Conservation (phyloP, 2,329 filamentous ascomycete species). For the Penicillium italicum region DNA sequence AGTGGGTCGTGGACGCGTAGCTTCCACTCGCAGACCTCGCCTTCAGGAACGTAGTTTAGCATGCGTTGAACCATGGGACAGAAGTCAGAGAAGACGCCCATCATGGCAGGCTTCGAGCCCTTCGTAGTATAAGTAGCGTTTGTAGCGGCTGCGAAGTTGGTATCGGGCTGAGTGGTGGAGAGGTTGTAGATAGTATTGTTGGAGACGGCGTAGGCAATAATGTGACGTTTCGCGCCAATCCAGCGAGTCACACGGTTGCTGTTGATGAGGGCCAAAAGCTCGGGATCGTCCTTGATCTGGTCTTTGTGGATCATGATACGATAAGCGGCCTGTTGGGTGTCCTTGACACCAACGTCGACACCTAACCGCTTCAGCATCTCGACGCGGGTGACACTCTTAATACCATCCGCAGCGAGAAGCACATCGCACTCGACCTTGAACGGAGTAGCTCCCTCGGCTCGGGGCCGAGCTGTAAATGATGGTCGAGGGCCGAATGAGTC, state of each 20-base stretch:
- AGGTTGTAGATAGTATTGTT: slow-evolving; percentile 65
- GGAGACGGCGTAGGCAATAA: slow-evolving; percentile 64
- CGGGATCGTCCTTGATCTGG: slow-evolving; percentile 46
- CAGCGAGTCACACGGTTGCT: slow-evolving; percentile 58
- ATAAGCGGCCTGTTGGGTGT: slow-evolving; percentile 54
- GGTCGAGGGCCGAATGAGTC: slow-evolving; percentile 59
- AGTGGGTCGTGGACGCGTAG: slow-evolving; percentile 60
- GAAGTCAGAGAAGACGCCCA: slow-evolving; percentile 58
- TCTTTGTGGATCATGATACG: slow-evolving; percentile 52
- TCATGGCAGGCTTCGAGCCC: slow-evolving; percentile 59
- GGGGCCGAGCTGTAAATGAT: slow-evolving; percentile 57
- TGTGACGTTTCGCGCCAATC: slow-evolving; percentile 64
- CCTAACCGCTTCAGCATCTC: slow-evolving; percentile 41
- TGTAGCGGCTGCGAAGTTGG: slow-evolving; percentile 56
- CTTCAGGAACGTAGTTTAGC: slow-evolving; percentile 59
- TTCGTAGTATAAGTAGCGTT: slow-evolving; percentile 62
- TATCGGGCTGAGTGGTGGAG: slow-evolving; percentile 59
- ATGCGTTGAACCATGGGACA: slow-evolving; percentile 59
- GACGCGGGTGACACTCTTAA: slow-evolving; percentile 49
- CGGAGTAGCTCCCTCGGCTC: slow-evolving; percentile 47
- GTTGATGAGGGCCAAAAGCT: slow-evolving; percentile 55
- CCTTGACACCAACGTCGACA: slow-evolving; percentile 41
- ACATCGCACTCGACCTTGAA: slow-evolving; percentile 52
- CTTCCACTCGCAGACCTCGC: slow-evolving; percentile 66
- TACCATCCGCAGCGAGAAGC: slow-evolving; percentile 53